Conservation (phyloP, 306 rosid genomes). For the Trifolium repens region DNA sequence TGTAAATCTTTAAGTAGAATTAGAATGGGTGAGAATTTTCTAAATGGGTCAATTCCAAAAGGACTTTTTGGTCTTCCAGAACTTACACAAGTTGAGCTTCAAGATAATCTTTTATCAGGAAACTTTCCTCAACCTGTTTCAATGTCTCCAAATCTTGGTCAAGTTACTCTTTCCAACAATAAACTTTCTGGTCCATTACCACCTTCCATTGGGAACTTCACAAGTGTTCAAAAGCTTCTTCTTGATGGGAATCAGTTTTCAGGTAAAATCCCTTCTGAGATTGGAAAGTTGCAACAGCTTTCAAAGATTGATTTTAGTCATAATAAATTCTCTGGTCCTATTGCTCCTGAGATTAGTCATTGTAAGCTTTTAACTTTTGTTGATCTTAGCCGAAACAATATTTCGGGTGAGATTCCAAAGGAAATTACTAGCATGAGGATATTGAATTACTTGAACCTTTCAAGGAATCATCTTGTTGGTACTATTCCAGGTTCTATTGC, state of each 20-base stretch:
- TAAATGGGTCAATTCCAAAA: constrained; percentile 86
- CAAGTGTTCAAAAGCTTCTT: constrained; percentile 89
- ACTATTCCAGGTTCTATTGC: constrained; percentile 76
- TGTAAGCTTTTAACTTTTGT: constrained; percentile 84
- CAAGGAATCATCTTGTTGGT: constrained; percentile 81
- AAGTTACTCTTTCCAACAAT: constrained; percentile 82
- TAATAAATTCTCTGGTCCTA: constrained; percentile 70
- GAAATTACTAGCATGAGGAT: constrained; percentile 80
- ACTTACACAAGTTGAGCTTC: constrained; percentile 85
- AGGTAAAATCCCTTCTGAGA: constrained; percentile 77
- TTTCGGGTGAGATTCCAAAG: constrained; percentile 77
- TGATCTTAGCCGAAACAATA: constrained; percentile 83
- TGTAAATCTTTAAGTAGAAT: constrained; percentile 75
- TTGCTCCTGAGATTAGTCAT: constrained; percentile 73
- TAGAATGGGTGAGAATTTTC: constrained; percentile 86
- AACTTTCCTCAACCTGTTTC: constrained; percentile 63
- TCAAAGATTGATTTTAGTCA: constrained; percentile 86
- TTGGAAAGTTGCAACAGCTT: constrained; percentile 82
- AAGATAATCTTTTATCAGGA: constrained; percentile 74
- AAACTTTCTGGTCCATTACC: constrained; percentile 77
- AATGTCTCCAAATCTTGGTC: constrained; percentile 67
- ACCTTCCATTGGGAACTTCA: constrained; percentile 82
- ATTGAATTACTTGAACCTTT: constrained; percentile 81
- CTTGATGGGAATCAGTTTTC: constrained; percentile 82
- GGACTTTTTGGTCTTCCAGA: constrained; percentile 78